A percentile compares a stretch with the other conserved stretches of the same genome.
phyloP scores from a whole-genome alignment of 2,329 filamentous ascomycete species.

The Plenodomus biglobosus region DNA sequence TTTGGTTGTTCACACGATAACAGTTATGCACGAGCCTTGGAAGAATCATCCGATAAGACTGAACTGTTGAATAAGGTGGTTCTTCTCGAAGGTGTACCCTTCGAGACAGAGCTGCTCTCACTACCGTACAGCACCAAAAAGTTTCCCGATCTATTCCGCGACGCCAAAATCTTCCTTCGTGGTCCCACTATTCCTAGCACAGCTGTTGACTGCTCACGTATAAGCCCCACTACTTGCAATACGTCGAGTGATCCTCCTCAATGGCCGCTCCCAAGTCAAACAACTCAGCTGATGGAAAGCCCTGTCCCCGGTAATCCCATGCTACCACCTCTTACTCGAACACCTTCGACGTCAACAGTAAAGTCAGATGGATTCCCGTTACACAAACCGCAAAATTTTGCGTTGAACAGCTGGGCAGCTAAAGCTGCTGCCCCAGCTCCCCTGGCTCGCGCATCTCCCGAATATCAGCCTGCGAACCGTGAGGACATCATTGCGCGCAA shows the following conservation, averaged over 20 bases:
- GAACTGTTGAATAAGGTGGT: conserved; percentile 54
- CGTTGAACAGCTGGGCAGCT: conserved; percentile 35
- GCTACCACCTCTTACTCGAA: conserved; percentile 20
- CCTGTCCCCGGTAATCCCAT: conserved; percentile 13
- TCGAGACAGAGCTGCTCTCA: conserved; percentile 55
- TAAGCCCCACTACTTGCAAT: conserved; percentile 13
- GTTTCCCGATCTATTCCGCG: conserved; percentile 57
- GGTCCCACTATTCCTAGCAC: background rate
- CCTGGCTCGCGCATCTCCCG: conserved; percentile 18
- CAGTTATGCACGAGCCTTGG: conserved; percentile 56
- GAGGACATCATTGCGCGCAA: conserved; percentile 56
- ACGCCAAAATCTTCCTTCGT: conserved; percentile 48
- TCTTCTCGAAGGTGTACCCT: conserved; percentile 59
- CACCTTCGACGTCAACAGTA: conserved; percentile 34
- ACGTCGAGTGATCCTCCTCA: conserved; percentile 30
- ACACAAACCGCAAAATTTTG: conserved; percentile 7
- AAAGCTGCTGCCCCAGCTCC: conserved; percentile 41
- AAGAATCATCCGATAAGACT: conserved; percentile 51
- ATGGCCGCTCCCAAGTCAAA: conserved; percentile 23
- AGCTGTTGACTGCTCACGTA: background rate
- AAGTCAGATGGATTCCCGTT: conserved; percentile 22
- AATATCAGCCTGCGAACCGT: conserved; percentile 29
- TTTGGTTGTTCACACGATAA: conserved; percentile 62
- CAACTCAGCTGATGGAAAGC: conserved; percentile 19
- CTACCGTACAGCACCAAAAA: conserved; percentile 56